Percentiles rank a stretch among this genome's conserved stretches.
Conservation (phyloP, 116 monocot genomes). For the Phalaenopsis hybrid region DNA sequence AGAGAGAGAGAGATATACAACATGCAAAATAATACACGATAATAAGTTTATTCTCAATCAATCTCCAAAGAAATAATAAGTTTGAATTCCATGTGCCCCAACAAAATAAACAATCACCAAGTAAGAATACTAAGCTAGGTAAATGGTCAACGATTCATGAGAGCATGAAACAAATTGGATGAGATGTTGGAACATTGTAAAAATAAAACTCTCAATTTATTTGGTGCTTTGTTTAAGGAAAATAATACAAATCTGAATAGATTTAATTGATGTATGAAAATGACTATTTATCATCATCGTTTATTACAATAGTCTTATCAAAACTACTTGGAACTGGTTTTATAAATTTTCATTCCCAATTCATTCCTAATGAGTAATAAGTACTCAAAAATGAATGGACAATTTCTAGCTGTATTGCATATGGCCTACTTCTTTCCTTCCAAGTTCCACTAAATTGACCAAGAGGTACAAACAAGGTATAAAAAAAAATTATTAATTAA, state of each 20-base stretch:
- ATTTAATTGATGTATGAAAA: neutral
- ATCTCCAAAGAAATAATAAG: neutral
- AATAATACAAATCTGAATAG: neutral
- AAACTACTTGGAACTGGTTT: neutral
- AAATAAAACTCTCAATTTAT: neutral
- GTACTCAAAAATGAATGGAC: too few relatives aligned
- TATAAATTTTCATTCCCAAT: neutral
- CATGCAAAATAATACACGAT: neutral
- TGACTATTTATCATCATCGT: neutral
- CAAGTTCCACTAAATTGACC: neutral
- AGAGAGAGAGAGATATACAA: too few relatives aligned
- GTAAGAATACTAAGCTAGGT: neutral
- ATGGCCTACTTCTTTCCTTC: neutral
- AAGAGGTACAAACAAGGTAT: neutral
- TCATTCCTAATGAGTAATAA: neutral
- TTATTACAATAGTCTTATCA: neutral
- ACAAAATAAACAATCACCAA: neutral
- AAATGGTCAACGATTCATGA: neutral
- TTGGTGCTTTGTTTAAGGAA: neutral
- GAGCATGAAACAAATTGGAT: neutral
- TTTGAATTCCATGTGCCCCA: neutral
- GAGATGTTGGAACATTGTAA: neutral
- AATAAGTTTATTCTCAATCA: neutral
- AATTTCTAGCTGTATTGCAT: neutral
- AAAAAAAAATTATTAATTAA: neutral